Evolutionary conservation across 768 basidiomycete species (phyloP).

Genomic region (Vararia minispora): DNA sequence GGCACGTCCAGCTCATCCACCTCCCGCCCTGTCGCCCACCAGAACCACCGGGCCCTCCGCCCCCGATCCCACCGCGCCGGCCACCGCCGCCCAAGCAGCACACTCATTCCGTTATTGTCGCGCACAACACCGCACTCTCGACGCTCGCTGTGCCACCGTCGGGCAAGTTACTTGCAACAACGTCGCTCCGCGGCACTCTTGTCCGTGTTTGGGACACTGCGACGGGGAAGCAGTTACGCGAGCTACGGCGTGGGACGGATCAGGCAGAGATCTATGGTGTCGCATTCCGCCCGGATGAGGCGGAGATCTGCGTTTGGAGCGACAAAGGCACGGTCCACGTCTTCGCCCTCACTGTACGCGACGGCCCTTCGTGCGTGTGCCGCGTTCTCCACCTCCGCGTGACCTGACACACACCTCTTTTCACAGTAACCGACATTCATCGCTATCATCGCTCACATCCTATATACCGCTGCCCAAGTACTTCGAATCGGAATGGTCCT

Average conservation of each 20-base stretch:
- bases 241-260: slow-evolving; percentile 79
- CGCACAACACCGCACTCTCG: slow-evolving; percentile 70
- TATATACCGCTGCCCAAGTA: slow-evolving; percentile 82
- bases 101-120: slow-evolving; percentile 71
- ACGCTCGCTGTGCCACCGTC: slow-evolving; percentile 71
- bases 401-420: background rate
- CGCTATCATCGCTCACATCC: slow-evolving; percentile 68
- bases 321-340: slow-evolving; percentile 93
- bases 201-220: slow-evolving; percentile 78
- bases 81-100: slow-evolving; percentile 49
- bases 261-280: slow-evolving; percentile 89
- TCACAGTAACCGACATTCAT: slow-evolving; percentile 71
- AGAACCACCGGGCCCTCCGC: slow-evolving; percentile 42
- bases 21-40: slow-evolving; percentile 70
- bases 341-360: slow-evolving; percentile 56
- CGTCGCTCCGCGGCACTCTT: slow-evolving; percentile 74
- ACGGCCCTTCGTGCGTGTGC: slow-evolving; percentile 51
- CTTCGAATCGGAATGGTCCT: slow-evolving; percentile 95
- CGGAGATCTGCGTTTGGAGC: slow-evolving; percentile 84
- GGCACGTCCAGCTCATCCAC: slow-evolving; percentile 82
- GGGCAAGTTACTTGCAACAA: slow-evolving; percentile 73
- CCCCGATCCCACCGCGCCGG: slow-evolving; percentile 38
- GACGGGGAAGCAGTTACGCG: slow-evolving; percentile 63
- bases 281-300: slow-evolving; percentile 77
- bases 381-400: background rate